Evolutionary conservation across 371 early-diverging fungal species (phyloP), one percentile per base, ranked within the genome.

Genomic region (Rhizopus microsporus): DNA sequence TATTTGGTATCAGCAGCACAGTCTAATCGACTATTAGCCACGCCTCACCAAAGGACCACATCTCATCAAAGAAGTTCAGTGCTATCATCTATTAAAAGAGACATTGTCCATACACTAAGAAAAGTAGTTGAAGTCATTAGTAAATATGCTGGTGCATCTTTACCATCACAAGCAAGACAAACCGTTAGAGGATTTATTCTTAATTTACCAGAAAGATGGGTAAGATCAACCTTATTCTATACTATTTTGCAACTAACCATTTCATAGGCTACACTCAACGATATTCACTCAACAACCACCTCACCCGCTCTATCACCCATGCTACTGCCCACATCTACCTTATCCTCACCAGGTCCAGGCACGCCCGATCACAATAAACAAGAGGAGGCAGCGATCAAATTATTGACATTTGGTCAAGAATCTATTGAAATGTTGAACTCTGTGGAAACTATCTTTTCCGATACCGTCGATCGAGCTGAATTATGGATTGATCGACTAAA

Each of bases 71-170:
- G 74, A 2, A 56, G 75, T n/a, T 71, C 77, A 16, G 68, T 72
- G 0, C 62, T 93, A 38, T 82, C 86, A 0, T 54, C 70, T 17
- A 86, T 92, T 54, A 88, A 88, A 63, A 84, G 82, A 40, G 95
- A 96, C 56, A 85, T 96, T 2, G 91, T 93, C 0, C 83, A 87
- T 37, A 93, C 93, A 0, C 74, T 97, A 30, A 82, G 93, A 46
- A 86, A 86, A 51, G 97, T 93, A 0, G 92, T 97, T 4, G 91
- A 88, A 15, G 86, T 96, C 17, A 81, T 97, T 51, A 89, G 89
- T 43, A 82, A 87, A 57, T 93, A 96, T 65, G 95, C 96, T 5
- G 87, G 90, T n/a, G 74, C 86, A 5, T 88, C 89, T 51, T 71
- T 96, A 34, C 93, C 94, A 3, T 87, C 85, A n/a, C 89, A 90